Conservation (phyloP, 257 asterid species). For the Plantago major region DNA sequence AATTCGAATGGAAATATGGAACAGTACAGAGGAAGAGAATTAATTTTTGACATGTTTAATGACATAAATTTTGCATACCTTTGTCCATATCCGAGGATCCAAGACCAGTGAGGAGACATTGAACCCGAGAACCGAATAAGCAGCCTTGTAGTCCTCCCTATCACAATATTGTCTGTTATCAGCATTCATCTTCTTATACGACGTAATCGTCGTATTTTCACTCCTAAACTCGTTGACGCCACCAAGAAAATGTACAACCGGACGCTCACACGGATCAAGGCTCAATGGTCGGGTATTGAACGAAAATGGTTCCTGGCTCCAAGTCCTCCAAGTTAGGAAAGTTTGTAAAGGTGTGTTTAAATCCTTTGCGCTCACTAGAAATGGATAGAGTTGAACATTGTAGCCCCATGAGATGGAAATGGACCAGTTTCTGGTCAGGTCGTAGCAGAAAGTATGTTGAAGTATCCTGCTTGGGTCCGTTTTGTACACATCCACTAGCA, state of each 20-base stretch:
- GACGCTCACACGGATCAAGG: slow-evolving; percentile 53
- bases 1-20: too few species aligned
- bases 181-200: slow-evolving; percentile 28
- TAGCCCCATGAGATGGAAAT: slow-evolving; percentile 76
- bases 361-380: slow-evolving; percentile 30
- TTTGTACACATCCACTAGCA: slow-evolving; percentile 37
- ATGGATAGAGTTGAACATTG: slow-evolving; percentile 56
- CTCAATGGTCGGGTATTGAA: slow-evolving; percentile 47
- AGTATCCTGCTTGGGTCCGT: slow-evolving; percentile 56
- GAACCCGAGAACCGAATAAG: slow-evolving; percentile 34
- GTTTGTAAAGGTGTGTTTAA: slow-evolving; percentile 63
- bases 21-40: too few species aligned
- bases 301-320: slow-evolving; percentile 56
- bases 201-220: slow-evolving; percentile 31
- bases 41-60: too few species aligned
- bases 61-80: slow-evolving; percentile 31
- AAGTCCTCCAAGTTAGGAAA: slow-evolving; percentile 57
- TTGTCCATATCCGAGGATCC: slow-evolving; percentile 44
- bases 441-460: slow-evolving; percentile 72
- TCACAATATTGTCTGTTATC: slow-evolving; percentile 26
- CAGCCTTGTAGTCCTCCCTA: slow-evolving; percentile 25
- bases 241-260: slow-evolving; percentile 40
- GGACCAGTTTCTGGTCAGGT: slow-evolving; percentile 55
- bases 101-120: slow-evolving; percentile 43
- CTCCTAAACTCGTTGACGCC: slow-evolving; percentile 23